Percentiles rank a stretch among this genome's conserved stretches.
phyloP scores from a whole-genome alignment of 345 rosid species.

The Cardamine chenopodiifolia region DNA sequence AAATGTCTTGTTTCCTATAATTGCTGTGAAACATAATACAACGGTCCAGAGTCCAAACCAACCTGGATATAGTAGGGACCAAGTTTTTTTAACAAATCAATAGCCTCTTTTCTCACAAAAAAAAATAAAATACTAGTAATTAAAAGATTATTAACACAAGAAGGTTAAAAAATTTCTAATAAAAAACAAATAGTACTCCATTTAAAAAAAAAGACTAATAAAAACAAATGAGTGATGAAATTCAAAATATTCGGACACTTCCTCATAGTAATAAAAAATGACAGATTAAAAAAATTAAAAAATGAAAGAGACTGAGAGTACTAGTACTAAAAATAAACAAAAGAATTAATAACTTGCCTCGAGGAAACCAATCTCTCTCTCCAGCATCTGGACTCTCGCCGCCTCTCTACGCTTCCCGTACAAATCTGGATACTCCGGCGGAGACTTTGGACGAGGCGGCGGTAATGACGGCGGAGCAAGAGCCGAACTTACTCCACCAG shows the following conservation, averaged over 20 bases:
- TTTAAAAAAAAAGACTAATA: not conserved
- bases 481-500: slow-evolving; percentile 40
- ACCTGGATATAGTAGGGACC: slow-evolving; percentile 48
- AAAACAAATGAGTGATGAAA: slow-evolving; percentile 29
- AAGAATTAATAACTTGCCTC: slow-evolving; percentile 57
- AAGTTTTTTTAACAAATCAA: slow-evolving; percentile 29
- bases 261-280: slow-evolving; percentile 39
- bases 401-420: slow-evolving; percentile 79
- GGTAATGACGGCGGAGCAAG: slow-evolving; percentile 52
- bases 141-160: not conserved
- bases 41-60: slow-evolving; percentile 43
- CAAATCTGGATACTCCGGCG: slow-evolving; percentile 95
- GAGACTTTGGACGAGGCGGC: slow-evolving; percentile 85
- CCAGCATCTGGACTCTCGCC: slow-evolving; percentile 87
- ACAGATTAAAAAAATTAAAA: slow-evolving; percentile 27
- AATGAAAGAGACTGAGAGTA: not conserved
- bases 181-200: not conserved
- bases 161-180: not conserved
- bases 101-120: slow-evolving; percentile 7
- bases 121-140: not conserved
- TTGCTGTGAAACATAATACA: slow-evolving; percentile 36
- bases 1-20: slow-evolving; percentile 35
- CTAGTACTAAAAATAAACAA: not conserved
- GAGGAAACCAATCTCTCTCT: slow-evolving; percentile 87
- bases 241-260: slow-evolving; percentile 37